Percentiles rank a stretch among this genome's conserved stretches.
phyloP scores from a whole-genome alignment of 1,284 basidiomycete genomes.

The Takashimella koratensis region DNA sequence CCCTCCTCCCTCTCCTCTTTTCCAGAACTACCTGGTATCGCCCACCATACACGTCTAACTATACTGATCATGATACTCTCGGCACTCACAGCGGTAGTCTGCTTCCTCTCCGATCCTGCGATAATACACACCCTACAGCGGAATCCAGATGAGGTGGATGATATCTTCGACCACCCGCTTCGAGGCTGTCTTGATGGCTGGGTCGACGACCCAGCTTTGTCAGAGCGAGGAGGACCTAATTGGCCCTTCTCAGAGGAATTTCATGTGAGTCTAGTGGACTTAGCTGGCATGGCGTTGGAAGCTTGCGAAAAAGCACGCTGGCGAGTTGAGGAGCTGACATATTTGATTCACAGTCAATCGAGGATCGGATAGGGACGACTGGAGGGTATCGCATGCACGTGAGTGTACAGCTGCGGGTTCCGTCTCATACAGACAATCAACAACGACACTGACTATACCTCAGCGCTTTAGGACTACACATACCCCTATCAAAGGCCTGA shows the following conservation, averaged over 20 bases:
- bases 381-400: slow-evolving; percentile 55
- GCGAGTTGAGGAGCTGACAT: no score
- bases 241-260: slow-evolving; percentile 71
- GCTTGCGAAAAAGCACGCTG: slow-evolving; percentile 4
- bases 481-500: slow-evolving; percentile 75
- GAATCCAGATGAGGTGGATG: slow-evolving; percentile 65
- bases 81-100: slow-evolving; percentile 67
- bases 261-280: slow-evolving; percentile 58
- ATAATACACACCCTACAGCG: slow-evolving; percentile 58
- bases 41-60: slow-evolving; percentile 3
- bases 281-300: slow-evolving; percentile 33
- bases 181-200: slow-evolving; percentile 61
- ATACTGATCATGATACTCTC: no score
- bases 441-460: slow-evolving; percentile 32
- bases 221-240: slow-evolving; percentile 59
- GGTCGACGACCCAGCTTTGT: slow-evolving; percentile 51
- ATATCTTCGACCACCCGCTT: slow-evolving; percentile 73
- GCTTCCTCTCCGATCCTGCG: slow-evolving; percentile 58
- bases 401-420: no score
- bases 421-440: no score
- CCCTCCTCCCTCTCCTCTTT: no score
- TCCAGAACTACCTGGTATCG: no score
- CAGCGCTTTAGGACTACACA: slow-evolving; percentile 71
- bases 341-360: slow-evolving; percentile 33
- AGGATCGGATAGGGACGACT: slow-evolving; percentile 49